Base-by-base conservation (phyloP, 2,329 filamentous ascomycete species). In the Verticillium tricorpus region DNA sequence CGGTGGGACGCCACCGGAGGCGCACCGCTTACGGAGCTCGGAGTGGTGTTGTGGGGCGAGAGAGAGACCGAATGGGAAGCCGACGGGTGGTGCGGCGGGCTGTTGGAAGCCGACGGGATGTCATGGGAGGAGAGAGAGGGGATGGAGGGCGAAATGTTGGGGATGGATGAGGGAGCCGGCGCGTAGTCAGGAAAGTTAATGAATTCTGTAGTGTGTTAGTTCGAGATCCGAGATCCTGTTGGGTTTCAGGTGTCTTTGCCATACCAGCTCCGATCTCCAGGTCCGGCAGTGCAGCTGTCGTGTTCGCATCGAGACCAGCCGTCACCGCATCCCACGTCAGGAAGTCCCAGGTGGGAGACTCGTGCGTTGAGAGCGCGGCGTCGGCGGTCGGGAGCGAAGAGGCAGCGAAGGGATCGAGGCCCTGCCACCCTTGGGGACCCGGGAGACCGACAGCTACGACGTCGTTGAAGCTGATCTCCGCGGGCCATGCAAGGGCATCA, bases 61-160 rank as follows among this genome's bases (percentile, higher is more conserved):
- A 50, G 58, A 11, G 35, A 40, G 39, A 35, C 58, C 40, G 60
- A 63, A n/a, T 34, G 57, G 37, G 39, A 59, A 1, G 37, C 45
- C 59, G 61, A 57, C 56, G 60, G 62, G 56, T 64, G 58, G 58
- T 63, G 61, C 40, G 58, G 61, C 3, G 57, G 56, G 61, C 17
- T 63, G 62, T 37, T 64, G 56, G 56, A 54, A 14, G 58, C 59
- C 50, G 60, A 62, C 15, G 32, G 60, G n/a, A 57, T 19, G 14
- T 58, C 57, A 17, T 58, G 15, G 40, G 40, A 50, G n/a, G 40
- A n/a, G 12, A 32, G 37, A 15, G 57, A 50, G 14, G 31, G 15
- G 25, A 40, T 45, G 12, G 57, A 39, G 22, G 57, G 57, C 9
- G 57, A 58, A 15, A 58, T n/a, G 37, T 58, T 28, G 12, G 37